Conservation (phyloP, 1,139 yeast genomes). For the Komagataea norvegica region DNA sequence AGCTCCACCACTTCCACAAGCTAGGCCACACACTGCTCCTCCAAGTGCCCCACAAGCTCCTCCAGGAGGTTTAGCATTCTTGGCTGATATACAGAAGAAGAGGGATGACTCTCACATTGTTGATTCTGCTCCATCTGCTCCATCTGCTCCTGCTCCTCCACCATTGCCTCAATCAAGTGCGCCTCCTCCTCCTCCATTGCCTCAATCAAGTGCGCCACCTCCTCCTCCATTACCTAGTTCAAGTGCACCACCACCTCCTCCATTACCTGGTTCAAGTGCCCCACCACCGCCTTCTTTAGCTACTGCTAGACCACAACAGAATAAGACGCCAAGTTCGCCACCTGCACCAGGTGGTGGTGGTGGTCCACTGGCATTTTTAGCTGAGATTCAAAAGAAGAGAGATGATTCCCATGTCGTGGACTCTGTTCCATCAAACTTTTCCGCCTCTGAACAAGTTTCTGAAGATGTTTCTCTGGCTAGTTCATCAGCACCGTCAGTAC, state of each 20-base stretch:
- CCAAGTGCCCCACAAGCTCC: conserved; percentile 22
- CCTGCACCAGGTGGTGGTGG: conserved; percentile 27
- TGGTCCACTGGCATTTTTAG: conserved; percentile 42
- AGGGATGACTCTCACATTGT: conserved; percentile 50
- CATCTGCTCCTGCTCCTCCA: conserved; percentile 21
- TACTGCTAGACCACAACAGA: too few species aligned
- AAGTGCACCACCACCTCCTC: neutral
- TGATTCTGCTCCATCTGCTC: conserved; percentile 29
- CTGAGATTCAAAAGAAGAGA: conserved; percentile 52
- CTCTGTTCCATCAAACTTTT: conserved; percentile 17
- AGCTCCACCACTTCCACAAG: conserved; percentile 17
- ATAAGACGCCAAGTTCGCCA: conserved; percentile 11
- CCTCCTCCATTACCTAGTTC: conserved; percentile 4
- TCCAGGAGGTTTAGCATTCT: conserved; percentile 37
- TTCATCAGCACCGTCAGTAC: conserved; percentile 8
- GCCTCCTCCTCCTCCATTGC: conserved; percentile 13
- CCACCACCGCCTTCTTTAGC: conserved; percentile 19
- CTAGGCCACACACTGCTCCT: conserved; percentile 10
- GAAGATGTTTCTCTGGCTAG: conserved; percentile 1
- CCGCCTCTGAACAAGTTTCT: conserved; percentile 11
- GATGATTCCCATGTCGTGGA: conserved; percentile 48
- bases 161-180: conserved; percentile 21
- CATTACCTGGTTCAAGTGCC: conserved; percentile 2
- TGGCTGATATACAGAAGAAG: conserved; percentile 52
- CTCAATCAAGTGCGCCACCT: conserved; percentile 23